Percentiles rank a stretch among this genome's conserved stretches.
Evolutionary conservation across 2,329 filamentous ascomycete species (phyloP).

Genomic region (Scolecobasidium constrictum): DNA sequence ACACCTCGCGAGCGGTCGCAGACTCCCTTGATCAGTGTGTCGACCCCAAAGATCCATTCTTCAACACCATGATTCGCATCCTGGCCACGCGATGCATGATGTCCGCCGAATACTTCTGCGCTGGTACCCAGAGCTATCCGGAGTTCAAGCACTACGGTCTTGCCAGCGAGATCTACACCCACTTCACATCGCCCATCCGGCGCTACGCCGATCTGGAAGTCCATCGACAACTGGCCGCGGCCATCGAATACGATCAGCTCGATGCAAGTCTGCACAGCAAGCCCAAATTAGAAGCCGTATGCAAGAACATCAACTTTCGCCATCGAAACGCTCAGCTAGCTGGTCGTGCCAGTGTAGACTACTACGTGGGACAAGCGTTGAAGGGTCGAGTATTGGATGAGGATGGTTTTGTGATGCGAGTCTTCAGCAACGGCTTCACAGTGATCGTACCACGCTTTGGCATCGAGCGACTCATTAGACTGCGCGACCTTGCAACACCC

Average conservation of each 20-base stretch:
- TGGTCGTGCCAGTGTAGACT: constrained; percentile 86
- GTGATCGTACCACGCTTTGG: constrained; percentile 94
- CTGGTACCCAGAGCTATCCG: constrained; percentile 81
- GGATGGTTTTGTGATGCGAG: constrained; percentile 91
- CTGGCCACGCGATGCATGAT: constrained; percentile 99
- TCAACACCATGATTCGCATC: constrained; percentile 96
- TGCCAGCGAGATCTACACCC: constrained; percentile 93
- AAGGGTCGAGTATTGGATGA: constrained; percentile 67
- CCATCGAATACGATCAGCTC: constrained; percentile 85
- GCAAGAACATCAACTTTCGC: constrained; percentile 95
- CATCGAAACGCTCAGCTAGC: constrained; percentile 97
- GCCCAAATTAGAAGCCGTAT: constrained; percentile 80
- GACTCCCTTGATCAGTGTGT: constrained; percentile 81
- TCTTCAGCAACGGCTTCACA: constrained; percentile 95
- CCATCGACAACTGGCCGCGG: constrained; percentile 87
- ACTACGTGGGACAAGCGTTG: constrained; percentile 94
- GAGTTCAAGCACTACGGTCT: constrained; percentile 97
- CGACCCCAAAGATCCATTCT: constrained; percentile 77
- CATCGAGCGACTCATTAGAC: constrained; percentile 80
- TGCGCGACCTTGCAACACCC: constrained; percentile 68
- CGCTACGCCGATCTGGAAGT: constrained; percentile 95
- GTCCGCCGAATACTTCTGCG: constrained; percentile 95
- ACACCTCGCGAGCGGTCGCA: constrained; percentile 86
- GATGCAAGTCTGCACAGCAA: constrained; percentile 72
- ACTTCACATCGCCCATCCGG: constrained; percentile 95